A percentile compares a stretch with the other conserved stretches of the same genome.
phyloP scores from a whole-genome alignment of 768 basidiomycete genomes.

The Macrolepiota dolichaula region DNA sequence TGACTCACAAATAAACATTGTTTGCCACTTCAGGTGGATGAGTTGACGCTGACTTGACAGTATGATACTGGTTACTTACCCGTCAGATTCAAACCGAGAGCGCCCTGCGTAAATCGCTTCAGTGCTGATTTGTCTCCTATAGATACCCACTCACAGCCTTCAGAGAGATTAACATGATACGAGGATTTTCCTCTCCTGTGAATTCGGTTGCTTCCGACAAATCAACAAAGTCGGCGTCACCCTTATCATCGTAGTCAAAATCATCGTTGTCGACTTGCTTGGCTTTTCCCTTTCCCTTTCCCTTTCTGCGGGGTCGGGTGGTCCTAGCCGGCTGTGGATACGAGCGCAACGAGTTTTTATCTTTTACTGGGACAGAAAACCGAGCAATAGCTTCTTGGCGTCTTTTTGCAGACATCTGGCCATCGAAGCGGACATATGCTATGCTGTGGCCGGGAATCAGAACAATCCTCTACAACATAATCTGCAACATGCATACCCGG shows the following conservation, averaged over 20 bases:
- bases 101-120: constrained; percentile 43
- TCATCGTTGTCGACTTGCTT: constrained; percentile 17
- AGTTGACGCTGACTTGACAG: neutral
- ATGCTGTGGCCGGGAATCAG: constrained; percentile 42
- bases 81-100: constrained; percentile 83
- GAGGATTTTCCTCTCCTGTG: constrained; percentile 45
- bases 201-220: constrained; percentile 19
- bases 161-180: constrained; percentile 83
- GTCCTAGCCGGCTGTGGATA: neutral
- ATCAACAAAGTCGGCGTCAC: constrained; percentile 34
- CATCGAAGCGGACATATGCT: constrained; percentile 78
- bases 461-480: neutral
- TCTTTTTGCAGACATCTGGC: constrained; percentile 76
- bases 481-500: constrained; percentile 41
- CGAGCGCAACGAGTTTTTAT: constrained; percentile 9
- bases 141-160: constrained; percentile 48
- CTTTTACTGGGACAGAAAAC: constrained; percentile 68
- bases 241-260: constrained; percentile 22
- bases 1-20: constrained; percentile 73
- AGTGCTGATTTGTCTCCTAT: neutral
- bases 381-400: constrained; percentile 73
- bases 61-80: constrained; percentile 21
- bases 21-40: constrained; percentile 54
- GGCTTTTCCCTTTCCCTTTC: constrained; percentile 1
- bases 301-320: neutral